Conservation (phyloP, 148 eudicot species). For the Pharnaceum exiguum region DNA sequence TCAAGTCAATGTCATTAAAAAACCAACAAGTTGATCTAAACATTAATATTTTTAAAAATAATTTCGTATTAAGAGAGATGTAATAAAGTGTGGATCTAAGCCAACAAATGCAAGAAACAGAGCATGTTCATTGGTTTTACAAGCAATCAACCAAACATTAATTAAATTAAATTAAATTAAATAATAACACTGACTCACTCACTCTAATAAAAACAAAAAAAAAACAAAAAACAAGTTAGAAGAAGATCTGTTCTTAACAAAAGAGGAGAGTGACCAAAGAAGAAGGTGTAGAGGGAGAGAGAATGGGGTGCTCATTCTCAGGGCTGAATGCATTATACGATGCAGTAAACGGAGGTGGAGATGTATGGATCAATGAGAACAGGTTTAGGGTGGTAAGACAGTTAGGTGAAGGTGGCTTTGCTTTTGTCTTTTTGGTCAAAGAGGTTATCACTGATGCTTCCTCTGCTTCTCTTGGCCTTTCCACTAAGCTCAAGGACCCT, state of each 20-base stretch:
- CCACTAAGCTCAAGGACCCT: constrained; percentile 68
- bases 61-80: too few species aligned
- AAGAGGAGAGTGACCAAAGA: neutral
- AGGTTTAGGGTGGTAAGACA: constrained; percentile 70
- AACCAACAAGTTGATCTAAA: too few species aligned
- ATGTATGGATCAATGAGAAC: constrained; percentile 97
- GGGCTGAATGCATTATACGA: constrained; percentile 91
- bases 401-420: constrained; percentile 96
- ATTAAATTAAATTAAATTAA: too few species aligned
- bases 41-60: too few species aligned
- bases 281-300: neutral
- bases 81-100: too few species aligned
- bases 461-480: constrained; percentile 44
- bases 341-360: constrained; percentile 79
- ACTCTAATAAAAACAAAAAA: too few species aligned
- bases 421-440: constrained; percentile 85
- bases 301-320: constrained; percentile 98
- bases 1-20: too few species aligned
- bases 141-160: too few species aligned
- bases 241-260: constrained; percentile 6
- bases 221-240: neutral
- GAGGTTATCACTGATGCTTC: constrained; percentile 57
- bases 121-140: too few species aligned
- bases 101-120: too few species aligned
- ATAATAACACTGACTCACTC: too few species aligned